Base-by-base conservation (phyloP, 2,329 filamentous ascomycete genomes). In the Beauveria sp. region DNA sequence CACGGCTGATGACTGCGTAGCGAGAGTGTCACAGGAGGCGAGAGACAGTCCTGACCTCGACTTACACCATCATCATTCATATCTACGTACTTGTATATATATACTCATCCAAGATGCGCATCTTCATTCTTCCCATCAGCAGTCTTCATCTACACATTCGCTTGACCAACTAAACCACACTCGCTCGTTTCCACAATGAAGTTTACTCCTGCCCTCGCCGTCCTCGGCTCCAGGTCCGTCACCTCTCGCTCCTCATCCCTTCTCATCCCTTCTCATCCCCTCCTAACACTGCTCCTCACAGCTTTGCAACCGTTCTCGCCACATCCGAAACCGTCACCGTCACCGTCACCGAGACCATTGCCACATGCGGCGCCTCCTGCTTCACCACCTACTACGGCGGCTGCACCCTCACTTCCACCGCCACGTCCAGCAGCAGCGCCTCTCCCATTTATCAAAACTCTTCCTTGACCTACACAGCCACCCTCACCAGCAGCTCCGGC, bases 311-410 rank as follows among this genome's bases (percentile, higher is more conserved):
- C 20, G 70, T 64, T 20, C 59, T 24, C 22, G 70, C 71, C 34
- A 65, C 66, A 7, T 63, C 66, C 1, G 62, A 67, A 4, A 71
- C 71, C 3, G 63, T 72, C 7, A 75, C 73, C 9, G 68, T 74
- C 22, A 73, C 71, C 8, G 65, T 66, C 58, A 67, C 66, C 7
- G 53, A 65, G 47, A 73, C 72, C 70, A 65, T 42, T 10, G 16
- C n/a, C 4, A 18, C 46, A 0, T 47, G 43, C 34, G 34, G 46
- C 22, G 24, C 6, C 46, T 14, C 6, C 8, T 59, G 34, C 46
- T 9, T 58, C 56, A 50, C 30, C 14, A 52, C 57, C 4, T n/a
- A 26, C 38, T 20, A 12, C 47, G 10, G 14, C 40, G 34, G 7
- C 54, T 68, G 66, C 34, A 63, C 64, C 46, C 61, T 56, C 12